Evolutionary conservation across 257 asterid species (phyloP).

Genomic region (Gentiana straminea): DNA sequence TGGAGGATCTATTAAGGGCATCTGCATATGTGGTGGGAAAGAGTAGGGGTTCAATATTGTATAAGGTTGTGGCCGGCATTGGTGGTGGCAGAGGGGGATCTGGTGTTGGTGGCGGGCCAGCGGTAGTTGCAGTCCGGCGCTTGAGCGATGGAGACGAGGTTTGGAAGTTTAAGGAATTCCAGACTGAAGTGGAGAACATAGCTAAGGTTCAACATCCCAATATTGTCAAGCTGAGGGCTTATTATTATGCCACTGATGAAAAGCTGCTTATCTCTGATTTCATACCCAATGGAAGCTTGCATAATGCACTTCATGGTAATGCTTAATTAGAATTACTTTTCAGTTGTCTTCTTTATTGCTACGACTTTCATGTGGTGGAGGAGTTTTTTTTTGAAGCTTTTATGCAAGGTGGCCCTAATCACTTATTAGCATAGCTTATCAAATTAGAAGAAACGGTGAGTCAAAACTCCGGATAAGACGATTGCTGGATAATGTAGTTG

Average conservation of each 20-base stretch:
- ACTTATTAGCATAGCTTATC: too few relatives aligned
- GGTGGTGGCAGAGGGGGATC: conserved; percentile 40
- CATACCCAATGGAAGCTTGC: conserved; percentile 68
- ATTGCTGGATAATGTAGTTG: too few relatives aligned
- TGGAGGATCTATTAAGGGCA: conserved; percentile 93
- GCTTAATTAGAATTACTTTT: too few relatives aligned
- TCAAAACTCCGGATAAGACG: too few relatives aligned
- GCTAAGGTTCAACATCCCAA: conserved; percentile 73
- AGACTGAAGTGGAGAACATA: conserved; percentile 72
- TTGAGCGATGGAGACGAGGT: conserved; percentile 67
- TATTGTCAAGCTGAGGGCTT: conserved; percentile 74
- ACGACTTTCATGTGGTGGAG: neutral
- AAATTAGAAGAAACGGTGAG: neutral
- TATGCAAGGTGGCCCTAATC: neutral
- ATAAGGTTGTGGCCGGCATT: conserved; percentile 71
- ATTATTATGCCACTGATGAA: conserved; percentile 84
- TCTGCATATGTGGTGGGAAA: conserved; percentile 97
- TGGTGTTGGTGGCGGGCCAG: conserved; percentile 25
- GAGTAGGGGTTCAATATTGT: conserved; percentile 84
- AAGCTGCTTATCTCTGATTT: conserved; percentile 73
- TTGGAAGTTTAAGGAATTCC: conserved; percentile 78
- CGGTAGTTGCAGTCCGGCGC: conserved; percentile 70
- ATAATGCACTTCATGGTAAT: conserved; percentile 73
- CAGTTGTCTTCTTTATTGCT: neutral
- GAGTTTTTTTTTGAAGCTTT: neutral